These are phyloP conservation scores for Termitomyces eurrhizus DNA, from an alignment of 768 basidiomycete species.

Conservation along the genomic window DNA sequence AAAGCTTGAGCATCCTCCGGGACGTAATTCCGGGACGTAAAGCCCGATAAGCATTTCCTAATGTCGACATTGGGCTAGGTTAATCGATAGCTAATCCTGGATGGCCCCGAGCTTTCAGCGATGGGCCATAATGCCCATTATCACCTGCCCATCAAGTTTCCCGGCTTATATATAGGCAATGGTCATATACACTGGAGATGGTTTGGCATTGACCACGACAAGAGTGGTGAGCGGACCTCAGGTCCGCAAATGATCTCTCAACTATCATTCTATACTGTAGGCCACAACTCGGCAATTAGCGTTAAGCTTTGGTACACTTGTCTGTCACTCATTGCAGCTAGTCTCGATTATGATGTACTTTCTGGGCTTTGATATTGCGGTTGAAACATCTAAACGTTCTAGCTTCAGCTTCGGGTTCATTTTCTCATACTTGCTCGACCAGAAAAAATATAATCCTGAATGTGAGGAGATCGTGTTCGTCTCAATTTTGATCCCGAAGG, in stretches of 20 bases:
- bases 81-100: slow-evolving; percentile 4
- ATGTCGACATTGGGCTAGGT: slow-evolving; percentile 8
- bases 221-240: not conserved
- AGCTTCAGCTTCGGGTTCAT: not conserved
- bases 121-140: slow-evolving; percentile 1
- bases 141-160: slow-evolving; percentile 4
- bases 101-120: slow-evolving; percentile 14
- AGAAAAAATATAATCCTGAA: not conserved
- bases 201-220: not conserved
- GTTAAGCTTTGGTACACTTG: not conserved
- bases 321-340: not conserved
- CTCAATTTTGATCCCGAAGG: not conserved
- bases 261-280: not conserved
- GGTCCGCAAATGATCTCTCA: not conserved
- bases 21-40: slow-evolving; percentile 1
- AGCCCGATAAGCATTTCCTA: slow-evolving; percentile 3
- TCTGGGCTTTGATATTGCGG: too few species aligned
- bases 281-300: not conserved
- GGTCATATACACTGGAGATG: not conserved
- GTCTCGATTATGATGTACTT: not conserved
- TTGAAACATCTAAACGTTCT: not conserved
- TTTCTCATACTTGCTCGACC: not conserved
- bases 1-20: not conserved
- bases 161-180: not conserved
- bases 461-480: not conserved